A percentile compares a stretch with the other conserved stretches of the same genome.
phyloP scores from a whole-genome alignment of 78 protist species.

The Dictyostelium firmibasis region DNA sequence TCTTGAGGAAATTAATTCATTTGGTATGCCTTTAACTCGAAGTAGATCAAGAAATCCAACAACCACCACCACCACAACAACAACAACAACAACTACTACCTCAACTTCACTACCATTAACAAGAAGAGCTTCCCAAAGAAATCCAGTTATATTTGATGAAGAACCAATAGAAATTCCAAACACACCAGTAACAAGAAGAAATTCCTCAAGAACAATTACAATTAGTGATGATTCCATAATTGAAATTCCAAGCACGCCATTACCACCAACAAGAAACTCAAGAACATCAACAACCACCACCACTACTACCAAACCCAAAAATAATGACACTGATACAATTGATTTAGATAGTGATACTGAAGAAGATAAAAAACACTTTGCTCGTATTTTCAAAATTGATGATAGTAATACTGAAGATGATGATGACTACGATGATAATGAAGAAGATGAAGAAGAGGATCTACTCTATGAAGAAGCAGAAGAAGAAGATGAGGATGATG shows the following conservation, averaged over 20 bases:
- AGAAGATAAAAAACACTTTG: neutral
- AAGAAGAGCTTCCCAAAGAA: neutral
- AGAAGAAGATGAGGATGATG: neutral
- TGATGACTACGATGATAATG: neutral
- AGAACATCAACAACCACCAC: neutral
- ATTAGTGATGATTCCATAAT: neutral
- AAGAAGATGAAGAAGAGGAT: constrained; percentile 34
- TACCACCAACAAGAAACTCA: neutral
- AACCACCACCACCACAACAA: neutral
- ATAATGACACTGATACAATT: neutral
- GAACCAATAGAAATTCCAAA: neutral
- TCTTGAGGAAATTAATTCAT: neutral
- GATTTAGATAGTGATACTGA: neutral
- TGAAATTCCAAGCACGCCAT: neutral
- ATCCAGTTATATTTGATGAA: neutral
- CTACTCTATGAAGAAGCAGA: neutral
- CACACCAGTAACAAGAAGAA: neutral
- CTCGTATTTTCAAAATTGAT: neutral
- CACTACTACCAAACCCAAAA: neutral
- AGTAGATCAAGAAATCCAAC: neutral
- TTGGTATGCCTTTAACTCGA: neutral
- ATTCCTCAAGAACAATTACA: no score
- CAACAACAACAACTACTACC: neutral
- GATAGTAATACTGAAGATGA: neutral
- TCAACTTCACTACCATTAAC: neutral